Evolutionary conservation across 352 stramenopile genomes (phyloP).

Genomic region (Globisporangium takayamanum): DNA sequence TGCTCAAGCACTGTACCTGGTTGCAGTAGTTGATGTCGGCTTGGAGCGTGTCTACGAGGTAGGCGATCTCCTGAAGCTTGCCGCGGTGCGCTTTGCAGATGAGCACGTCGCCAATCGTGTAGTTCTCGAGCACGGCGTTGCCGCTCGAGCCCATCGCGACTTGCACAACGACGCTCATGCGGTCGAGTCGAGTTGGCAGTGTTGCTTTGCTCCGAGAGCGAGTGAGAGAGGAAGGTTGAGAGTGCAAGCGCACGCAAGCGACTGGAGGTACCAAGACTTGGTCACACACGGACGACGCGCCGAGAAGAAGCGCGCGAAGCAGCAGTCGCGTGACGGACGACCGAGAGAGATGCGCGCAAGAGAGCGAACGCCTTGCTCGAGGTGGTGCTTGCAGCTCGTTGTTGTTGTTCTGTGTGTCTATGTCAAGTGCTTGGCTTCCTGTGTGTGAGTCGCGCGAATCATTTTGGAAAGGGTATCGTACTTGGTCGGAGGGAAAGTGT

Average conservation of each 20-base stretch:
- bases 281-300: not conserved
- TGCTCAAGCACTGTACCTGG: constrained; percentile 31
- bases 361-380: not conserved
- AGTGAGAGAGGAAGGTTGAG: not conserved
- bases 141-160: constrained; percentile 43
- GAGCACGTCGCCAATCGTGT: constrained; percentile 80
- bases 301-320: not conserved
- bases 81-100: constrained; percentile 82
- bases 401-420: too few relatives aligned
- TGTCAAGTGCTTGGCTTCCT: too few relatives aligned
- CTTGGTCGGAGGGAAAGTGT: too few relatives aligned
- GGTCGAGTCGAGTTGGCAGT: constrained; percentile 3
- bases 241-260: too few relatives aligned
- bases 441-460: too few relatives aligned
- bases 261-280: not conserved
- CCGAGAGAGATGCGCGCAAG: not conserved
- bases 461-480: too few relatives aligned
- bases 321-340: not conserved
- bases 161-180: constrained; percentile 64
- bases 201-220: not conserved
- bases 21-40: constrained; percentile 86
- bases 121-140: constrained; percentile 57
- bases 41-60: constrained; percentile 65
- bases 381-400: too few relatives aligned
- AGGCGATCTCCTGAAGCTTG: constrained; percentile 73